Percentiles rank a stretch among this genome's conserved stretches.
Evolutionary conservation across 2,329 filamentous ascomycete genomes (phyloP).

Genomic region (Stachybotrys elegans): DNA sequence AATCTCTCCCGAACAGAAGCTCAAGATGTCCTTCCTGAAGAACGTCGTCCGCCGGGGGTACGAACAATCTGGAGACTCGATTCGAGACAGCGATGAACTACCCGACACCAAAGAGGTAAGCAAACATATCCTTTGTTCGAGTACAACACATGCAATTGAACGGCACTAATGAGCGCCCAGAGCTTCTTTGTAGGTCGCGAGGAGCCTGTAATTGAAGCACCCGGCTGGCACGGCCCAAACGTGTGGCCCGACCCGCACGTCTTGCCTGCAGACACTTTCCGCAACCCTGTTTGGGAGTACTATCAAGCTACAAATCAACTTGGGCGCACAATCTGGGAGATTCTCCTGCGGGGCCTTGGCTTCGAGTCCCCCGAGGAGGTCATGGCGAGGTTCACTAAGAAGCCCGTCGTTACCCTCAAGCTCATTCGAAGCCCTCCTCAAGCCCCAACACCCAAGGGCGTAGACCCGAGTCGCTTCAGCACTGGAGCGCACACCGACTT

Average conservation of each 20-base stretch:
- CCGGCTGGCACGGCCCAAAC: conserved; percentile 23
- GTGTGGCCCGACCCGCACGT: conserved; percentile 24
- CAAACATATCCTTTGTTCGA: no score
- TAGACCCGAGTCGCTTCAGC: no score
- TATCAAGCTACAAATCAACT: conserved; percentile 16
- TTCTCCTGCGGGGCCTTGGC: conserved; percentile 18
- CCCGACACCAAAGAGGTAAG: no score
- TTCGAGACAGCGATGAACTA: no score
- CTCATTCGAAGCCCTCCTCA: conserved; percentile 21
- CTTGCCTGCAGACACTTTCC: conserved; percentile 22
- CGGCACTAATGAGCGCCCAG: no score
- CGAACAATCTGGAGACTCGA: no score
- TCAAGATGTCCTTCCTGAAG: no score
- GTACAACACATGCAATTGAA: no score
- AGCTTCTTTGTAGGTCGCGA: conserved; percentile 16
- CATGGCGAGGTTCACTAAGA: conserved; percentile 13
- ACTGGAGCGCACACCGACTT: conserved; percentile 25
- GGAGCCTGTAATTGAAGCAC: conserved; percentile 14
- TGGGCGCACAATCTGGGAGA: conserved; percentile 16
- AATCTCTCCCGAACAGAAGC: no score
- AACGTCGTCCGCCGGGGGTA: no score
- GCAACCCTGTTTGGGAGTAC: conserved; percentile 15
- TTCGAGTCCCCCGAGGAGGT: conserved; percentile 7
- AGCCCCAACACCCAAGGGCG: no score
- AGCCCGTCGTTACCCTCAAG: conserved; percentile 12